Conservation (phyloP, 371 early-diverging fungal genomes). For the Choanephora cucurbitarum region DNA sequence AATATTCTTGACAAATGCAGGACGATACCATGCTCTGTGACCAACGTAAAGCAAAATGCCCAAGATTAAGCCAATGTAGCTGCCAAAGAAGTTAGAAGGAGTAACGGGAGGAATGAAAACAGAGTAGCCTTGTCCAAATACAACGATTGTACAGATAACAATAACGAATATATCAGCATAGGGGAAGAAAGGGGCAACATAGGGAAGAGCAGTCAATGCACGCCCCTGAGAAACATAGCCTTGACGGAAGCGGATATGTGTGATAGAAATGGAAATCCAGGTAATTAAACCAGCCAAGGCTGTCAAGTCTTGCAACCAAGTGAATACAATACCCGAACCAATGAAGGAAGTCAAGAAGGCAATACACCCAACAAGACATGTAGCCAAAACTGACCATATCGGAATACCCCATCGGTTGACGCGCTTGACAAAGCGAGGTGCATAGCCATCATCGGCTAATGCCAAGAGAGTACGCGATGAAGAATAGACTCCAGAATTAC, state of each 20-base stretch:
- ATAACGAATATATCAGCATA: slow-evolving; percentile 70
- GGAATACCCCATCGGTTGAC: slow-evolving; percentile 70
- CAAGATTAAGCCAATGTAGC: slow-evolving; percentile 59
- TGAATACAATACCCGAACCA: slow-evolving; percentile 71
- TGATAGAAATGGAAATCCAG: slow-evolving; percentile 80
- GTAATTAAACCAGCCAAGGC: slow-evolving; percentile 80
- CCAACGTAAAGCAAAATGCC: slow-evolving; percentile 54
- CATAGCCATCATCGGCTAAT: slow-evolving; percentile 70
- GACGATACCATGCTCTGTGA: slow-evolving; percentile 52
- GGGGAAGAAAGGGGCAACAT: slow-evolving; percentile 73
- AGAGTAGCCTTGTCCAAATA: slow-evolving; percentile 72
- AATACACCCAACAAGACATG: slow-evolving; percentile 61
- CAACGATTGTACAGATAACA: slow-evolving; percentile 60
- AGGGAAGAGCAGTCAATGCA: slow-evolving; percentile 67
- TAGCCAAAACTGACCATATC: slow-evolving; percentile 56
- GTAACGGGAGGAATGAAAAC: slow-evolving; percentile 52
- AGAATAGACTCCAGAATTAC: slow-evolving; percentile 79
- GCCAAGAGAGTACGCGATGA: slow-evolving; percentile 73
- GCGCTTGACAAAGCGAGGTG: slow-evolving; percentile 62
- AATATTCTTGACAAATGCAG: slow-evolving; percentile 33
- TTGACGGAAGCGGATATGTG: slow-evolving; percentile 85
- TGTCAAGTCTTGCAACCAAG: slow-evolving; percentile 71
- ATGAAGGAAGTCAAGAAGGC: slow-evolving; percentile 58
- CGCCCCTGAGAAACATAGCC: slow-evolving; percentile 76
- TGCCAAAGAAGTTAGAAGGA: slow-evolving; percentile 42